phyloP scores from a whole-genome alignment of 371 early-diverging fungal genomes.

The Blakeslea trispora region DNA sequence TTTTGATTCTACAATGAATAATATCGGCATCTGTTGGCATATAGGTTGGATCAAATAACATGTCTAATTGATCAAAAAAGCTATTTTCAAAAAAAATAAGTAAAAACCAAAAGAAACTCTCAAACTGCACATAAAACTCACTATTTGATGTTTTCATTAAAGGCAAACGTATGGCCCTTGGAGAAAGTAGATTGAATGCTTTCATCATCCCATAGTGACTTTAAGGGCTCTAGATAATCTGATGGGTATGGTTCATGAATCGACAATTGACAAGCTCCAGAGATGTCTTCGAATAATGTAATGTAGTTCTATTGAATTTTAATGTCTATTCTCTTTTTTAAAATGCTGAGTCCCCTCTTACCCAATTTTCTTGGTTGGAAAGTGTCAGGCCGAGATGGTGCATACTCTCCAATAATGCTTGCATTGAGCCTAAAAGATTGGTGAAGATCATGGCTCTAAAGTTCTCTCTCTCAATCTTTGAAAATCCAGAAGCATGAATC shows the following conservation, averaged over 20 bases:
- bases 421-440: constrained; percentile 93
- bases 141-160: constrained; percentile 73
- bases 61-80: constrained; percentile 92
- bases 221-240: constrained; percentile 70
- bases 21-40: constrained; percentile 91
- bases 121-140: too few relatives aligned
- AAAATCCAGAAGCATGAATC: constrained; percentile 94
- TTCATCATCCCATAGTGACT: constrained; percentile 70
- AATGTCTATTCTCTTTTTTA: too few relatives aligned
- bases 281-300: constrained; percentile 21
- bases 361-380: constrained; percentile 58
- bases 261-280: constrained; percentile 31
- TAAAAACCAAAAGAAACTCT: constrained; percentile 11
- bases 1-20: constrained; percentile 83
- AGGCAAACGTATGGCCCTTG: constrained; percentile 76
- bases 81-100: constrained; percentile 33
- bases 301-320: constrained; percentile 31
- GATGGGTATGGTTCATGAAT: constrained; percentile 60
- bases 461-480: constrained; percentile 81
- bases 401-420: constrained; percentile 95
- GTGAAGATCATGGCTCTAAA: constrained; percentile 94
- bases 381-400: constrained; percentile 73
- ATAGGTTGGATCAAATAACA: constrained; percentile 79
- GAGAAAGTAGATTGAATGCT: constrained; percentile 62
- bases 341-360: too few relatives aligned